Conservation (phyloP, 2,329 filamentous ascomycete genomes). For the Venturia effusa region DNA sequence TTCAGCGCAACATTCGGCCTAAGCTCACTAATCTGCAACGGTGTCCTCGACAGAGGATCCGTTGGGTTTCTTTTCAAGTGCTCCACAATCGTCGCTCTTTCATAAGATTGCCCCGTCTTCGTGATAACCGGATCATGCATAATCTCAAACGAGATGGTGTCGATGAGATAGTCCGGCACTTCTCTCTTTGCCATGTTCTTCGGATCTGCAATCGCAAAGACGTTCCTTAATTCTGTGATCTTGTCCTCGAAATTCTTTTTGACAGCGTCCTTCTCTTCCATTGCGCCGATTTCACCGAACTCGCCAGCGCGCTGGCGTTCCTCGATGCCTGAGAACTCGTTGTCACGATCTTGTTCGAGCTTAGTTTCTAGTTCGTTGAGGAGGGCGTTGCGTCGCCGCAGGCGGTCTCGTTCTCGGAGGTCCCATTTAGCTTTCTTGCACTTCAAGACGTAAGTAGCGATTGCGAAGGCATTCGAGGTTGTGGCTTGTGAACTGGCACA, state of each 20-base stretch:
- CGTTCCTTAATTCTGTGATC: conserved; percentile 31
- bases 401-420: conserved; percentile 51
- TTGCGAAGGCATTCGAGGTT: conserved; percentile 56
- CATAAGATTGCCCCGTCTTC: conserved; percentile 82
- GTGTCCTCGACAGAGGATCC: conserved; percentile 77
- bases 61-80: conserved; percentile 64
- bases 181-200: conserved; percentile 33
- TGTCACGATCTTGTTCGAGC: conserved; percentile 24
- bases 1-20: conserved; percentile 73
- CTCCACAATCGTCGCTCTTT: conserved; percentile 74
- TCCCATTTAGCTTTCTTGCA: conserved; percentile 87
- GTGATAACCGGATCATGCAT: conserved; percentile 64
- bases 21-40: conserved; percentile 57
- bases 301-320: conserved; percentile 24
- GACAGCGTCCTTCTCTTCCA: conserved; percentile 39
- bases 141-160: conserved; percentile 64
- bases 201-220: conserved; percentile 38
- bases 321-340: conserved; percentile 28
- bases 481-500: conserved; percentile 46
- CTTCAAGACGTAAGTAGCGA: conserved; percentile 62
- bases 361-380: conserved; percentile 46
- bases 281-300: conserved; percentile 33
- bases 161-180: conserved; percentile 66
- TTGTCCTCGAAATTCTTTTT: conserved; percentile 28
- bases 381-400: conserved; percentile 45